phyloP scores from a whole-genome alignment of 345 rosid species.

The Lepidium sativum region DNA sequence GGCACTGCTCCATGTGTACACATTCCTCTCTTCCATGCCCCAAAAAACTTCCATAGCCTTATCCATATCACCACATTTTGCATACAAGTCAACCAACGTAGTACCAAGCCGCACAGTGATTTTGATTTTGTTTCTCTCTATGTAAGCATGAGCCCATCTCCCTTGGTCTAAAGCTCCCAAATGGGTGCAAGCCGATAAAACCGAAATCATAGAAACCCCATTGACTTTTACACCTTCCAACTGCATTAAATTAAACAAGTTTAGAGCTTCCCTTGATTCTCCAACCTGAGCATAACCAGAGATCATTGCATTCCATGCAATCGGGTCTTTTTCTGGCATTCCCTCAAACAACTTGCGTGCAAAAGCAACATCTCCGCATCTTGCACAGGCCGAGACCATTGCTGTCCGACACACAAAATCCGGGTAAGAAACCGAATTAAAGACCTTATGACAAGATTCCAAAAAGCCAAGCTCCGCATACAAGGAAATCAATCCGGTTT shows the following conservation, averaged over 20 bases:
- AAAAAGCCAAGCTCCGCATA: conserved; percentile 45
- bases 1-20: conserved; percentile 54
- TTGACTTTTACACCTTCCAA: conserved; percentile 45
- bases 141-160: conserved; percentile 56
- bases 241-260: conserved; percentile 54
- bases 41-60: conserved; percentile 50
- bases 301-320: conserved; percentile 61
- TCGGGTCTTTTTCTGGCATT: conserved; percentile 46
- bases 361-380: conserved; percentile 39
- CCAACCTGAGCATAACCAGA: conserved; percentile 49
- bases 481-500: conserved; percentile 46
- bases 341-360: conserved; percentile 46
- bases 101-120: conserved; percentile 46
- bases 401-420: conserved; percentile 58
- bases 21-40: conserved; percentile 47
- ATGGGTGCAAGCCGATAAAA: conserved; percentile 54
- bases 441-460: conserved; percentile 37
- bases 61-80: conserved; percentile 48
- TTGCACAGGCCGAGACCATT: conserved; percentile 54
- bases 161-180: conserved; percentile 55
- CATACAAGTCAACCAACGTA: conserved; percentile 53
- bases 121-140: conserved; percentile 40
- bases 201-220: conserved; percentile 47
- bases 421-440: conserved; percentile 30
- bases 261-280: conserved; percentile 35